phyloP scores from a whole-genome alignment of 2,329 filamentous ascomycete genomes.

The Neofusicoccum parvum region DNA sequence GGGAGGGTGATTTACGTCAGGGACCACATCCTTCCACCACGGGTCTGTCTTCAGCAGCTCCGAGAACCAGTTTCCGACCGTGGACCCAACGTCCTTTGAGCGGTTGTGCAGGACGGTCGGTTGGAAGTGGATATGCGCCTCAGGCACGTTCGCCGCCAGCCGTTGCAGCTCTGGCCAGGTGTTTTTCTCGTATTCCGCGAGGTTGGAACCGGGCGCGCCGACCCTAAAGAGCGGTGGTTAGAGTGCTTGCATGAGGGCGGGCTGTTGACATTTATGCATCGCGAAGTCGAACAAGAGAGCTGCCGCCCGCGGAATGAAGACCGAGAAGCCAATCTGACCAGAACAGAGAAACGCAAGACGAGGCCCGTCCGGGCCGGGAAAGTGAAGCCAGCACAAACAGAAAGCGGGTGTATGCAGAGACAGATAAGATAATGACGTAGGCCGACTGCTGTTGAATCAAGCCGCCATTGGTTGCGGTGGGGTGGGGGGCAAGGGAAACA shows the following conservation, averaged over 20 bases:
- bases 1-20: conserved; percentile 53
- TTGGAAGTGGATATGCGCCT: conserved; percentile 81
- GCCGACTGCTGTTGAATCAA: too few relatives aligned
- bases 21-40: conserved; percentile 73
- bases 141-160: conserved; percentile 63
- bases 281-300: not conserved
- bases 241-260: not conserved
- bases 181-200: conserved; percentile 45
- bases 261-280: not conserved
- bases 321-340: not conserved
- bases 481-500: not conserved
- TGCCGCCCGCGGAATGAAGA: not conserved
- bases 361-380: too few relatives aligned
- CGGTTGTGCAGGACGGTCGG: conserved; percentile 60
- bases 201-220: conserved; percentile 42
- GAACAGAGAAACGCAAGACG: too few relatives aligned
- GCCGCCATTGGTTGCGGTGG: too few relatives aligned
- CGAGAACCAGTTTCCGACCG: conserved; percentile 63
- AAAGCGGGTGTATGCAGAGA: not conserved
- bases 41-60: conserved; percentile 68
- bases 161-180: conserved; percentile 49
- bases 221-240: conserved; percentile 32
- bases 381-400: too few relatives aligned
- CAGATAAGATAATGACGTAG: too few relatives aligned
- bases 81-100: conserved; percentile 61